Base-by-base conservation (phyloP, 306 rosid species). In the Trichosanthes cucumerina region DNA sequence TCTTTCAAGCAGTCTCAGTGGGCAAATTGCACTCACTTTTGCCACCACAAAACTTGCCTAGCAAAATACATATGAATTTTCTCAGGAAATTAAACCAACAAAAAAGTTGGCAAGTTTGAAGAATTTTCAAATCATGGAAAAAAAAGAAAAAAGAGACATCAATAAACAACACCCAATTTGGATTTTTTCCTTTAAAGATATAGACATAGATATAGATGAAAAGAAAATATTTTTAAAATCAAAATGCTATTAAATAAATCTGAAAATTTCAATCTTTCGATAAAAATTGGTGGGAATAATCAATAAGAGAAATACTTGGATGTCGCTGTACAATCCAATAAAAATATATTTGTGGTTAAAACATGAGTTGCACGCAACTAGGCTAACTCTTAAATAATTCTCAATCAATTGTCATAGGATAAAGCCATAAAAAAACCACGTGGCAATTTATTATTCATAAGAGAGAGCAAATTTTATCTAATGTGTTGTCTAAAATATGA, bases 11-110 rank as follows among this genome's bases (percentile, higher is more conserved):
- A 92, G 65, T 14, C 79, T 86, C 93, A 88, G 82, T 43, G 99
- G 99, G 33, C 98, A 96, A 62, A 96, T 89, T 24, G 98, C 98
- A 4, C 93, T 89, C 79, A 96, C 91, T 80, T 95, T 92, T 74
- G 88, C 86, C 7, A 95, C 86, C 0, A 88, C 69, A 72, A 54
- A 43, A 49, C 43, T 52, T 4, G 46, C 33, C 34, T 69, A 69
- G 4, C 26, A 36, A 69, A 65, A n/a, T n/a, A n/a, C 9, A 19
- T 16, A 49, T 2, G 3, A 12, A 14, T 49, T 49, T 49, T 63
- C 41, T 18, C 70, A 26, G 11, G 41, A 26, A 63, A 63, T n/a
- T n/a, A n/a, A n/a, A n/a, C n/a, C 33, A 60, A 60, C 24, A 12
- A 60, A 15, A 82, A 49, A 49, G 6, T 49, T 49, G 54, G 19